Evolutionary conservation across 345 rosid genomes (phyloP).

Genomic region (Salix purpurea): DNA sequence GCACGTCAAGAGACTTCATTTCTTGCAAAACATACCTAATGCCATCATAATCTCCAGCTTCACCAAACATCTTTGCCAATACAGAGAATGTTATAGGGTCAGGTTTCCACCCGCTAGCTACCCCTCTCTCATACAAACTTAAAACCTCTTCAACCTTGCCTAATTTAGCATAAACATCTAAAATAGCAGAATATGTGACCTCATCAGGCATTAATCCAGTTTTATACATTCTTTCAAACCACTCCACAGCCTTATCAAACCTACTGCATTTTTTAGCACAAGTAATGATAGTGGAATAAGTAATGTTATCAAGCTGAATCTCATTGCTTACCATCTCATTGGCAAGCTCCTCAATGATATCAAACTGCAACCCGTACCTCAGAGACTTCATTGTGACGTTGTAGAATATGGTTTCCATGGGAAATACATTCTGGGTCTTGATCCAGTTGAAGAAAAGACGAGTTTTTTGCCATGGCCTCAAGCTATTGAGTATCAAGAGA

Average conservation of each 20-base stretch:
- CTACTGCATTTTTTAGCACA: constrained; percentile 72
- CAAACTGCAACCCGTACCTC: constrained; percentile 83
- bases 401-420: constrained; percentile 75
- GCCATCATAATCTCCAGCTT: constrained; percentile 88
- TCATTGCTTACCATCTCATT: constrained; percentile 71
- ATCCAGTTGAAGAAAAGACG: constrained; percentile 73
- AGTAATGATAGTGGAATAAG: constrained; percentile 88
- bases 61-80: constrained; percentile 88
- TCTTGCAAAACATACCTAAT: constrained; percentile 83
- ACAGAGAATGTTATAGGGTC: constrained; percentile 73
- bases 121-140: constrained; percentile 88
- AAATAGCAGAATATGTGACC: constrained; percentile 77
- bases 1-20: constrained; percentile 69
- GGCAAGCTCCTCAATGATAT: constrained; percentile 72
- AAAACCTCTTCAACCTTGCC: constrained; percentile 83
- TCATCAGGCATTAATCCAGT: constrained; percentile 96
- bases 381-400: constrained; percentile 79
- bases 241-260: constrained; percentile 76
- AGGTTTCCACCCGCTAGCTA: constrained; percentile 88
- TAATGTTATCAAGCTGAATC: constrained; percentile 80
- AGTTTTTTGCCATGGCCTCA: constrained; percentile 65
- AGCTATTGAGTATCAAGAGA: constrained; percentile 60
- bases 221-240: constrained; percentile 91
- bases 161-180: constrained; percentile 77
- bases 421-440: constrained; percentile 60